Evolutionary conservation across 1,284 basidiomycete genomes (phyloP).

Genomic region (Porodaedalea pini): DNA sequence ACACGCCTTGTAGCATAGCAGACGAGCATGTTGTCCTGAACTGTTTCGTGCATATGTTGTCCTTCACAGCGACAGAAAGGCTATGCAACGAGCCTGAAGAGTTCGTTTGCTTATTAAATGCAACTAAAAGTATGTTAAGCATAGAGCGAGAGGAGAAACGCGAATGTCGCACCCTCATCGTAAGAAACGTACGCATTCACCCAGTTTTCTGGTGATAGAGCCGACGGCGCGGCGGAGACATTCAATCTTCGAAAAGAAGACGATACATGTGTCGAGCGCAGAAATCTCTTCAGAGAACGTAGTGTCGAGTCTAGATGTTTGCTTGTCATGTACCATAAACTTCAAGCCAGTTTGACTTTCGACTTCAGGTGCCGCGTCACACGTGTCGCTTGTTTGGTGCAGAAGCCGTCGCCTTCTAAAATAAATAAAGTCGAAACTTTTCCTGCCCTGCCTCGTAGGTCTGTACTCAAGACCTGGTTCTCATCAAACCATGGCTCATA

Average conservation of each 20-base stretch:
- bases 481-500: constrained; percentile 3
- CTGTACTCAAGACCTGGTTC: too few relatives aligned
- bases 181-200: constrained; percentile 15
- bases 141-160: background rate
- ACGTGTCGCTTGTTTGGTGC: too few relatives aligned
- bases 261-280: background rate
- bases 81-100: constrained; percentile 30
- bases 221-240: background rate
- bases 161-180: constrained; percentile 2
- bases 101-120: constrained; percentile 4
- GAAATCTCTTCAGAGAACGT: background rate
- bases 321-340: background rate
- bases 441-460: background rate
- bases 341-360: background rate
- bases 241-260: background rate
- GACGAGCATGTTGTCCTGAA: constrained; percentile 82
- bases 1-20: constrained; percentile 60
- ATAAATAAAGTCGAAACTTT: background rate
- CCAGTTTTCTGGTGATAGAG: background rate
- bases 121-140: constrained; percentile 10
- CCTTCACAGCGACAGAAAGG: constrained; percentile 71
- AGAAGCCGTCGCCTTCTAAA: background rate
- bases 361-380: background rate
- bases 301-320: background rate
- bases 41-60: constrained; percentile 74